These are phyloP conservation scores for Populus pruinosa DNA, from an alignment of 345 rosid species.

Conservation along the genomic window DNA sequence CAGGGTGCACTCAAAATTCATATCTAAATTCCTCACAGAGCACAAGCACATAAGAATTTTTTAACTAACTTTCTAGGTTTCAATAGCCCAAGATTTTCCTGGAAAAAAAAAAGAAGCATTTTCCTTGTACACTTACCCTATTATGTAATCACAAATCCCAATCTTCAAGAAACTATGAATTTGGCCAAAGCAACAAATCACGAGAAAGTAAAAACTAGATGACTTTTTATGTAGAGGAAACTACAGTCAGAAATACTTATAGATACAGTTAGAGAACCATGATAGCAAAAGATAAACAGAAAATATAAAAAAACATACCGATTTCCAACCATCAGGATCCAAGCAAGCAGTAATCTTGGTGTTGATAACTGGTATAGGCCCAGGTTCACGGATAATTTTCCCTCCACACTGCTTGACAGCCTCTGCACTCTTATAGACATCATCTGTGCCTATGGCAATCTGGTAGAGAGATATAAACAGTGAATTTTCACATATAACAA, in stretches of 20 bases:
- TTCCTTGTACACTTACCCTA: not conserved
- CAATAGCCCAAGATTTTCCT: not conserved
- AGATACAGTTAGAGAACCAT: not conserved
- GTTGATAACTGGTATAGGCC: constrained; percentile 85
- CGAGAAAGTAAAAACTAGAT: not conserved
- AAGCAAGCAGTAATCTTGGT: constrained; percentile 94
- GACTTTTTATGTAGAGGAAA: not conserved
- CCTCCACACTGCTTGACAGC: constrained; percentile 82
- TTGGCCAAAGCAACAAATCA: not conserved
- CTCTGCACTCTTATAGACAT: constrained; percentile 85
- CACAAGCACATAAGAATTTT: not conserved
- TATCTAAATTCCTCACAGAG: not conserved
- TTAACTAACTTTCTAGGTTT: too few species aligned
- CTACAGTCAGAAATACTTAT: not conserved
- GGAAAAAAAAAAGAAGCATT: not conserved
- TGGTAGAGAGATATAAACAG: constrained; percentile 19
- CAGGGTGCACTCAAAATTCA: not conserved
- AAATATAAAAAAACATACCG: constrained; percentile 39
- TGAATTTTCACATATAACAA: constrained; percentile 4
- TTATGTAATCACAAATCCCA: not conserved
- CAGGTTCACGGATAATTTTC: constrained; percentile 80
- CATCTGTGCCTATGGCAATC: constrained; percentile 97
- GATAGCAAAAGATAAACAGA: not conserved
- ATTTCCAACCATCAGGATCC: constrained; percentile 97
- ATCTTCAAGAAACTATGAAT: not conserved